These are phyloP conservation scores for Botrytis porri DNA, from an alignment of 2,329 filamentous ascomycete species.

Conservation along the genomic window DNA sequence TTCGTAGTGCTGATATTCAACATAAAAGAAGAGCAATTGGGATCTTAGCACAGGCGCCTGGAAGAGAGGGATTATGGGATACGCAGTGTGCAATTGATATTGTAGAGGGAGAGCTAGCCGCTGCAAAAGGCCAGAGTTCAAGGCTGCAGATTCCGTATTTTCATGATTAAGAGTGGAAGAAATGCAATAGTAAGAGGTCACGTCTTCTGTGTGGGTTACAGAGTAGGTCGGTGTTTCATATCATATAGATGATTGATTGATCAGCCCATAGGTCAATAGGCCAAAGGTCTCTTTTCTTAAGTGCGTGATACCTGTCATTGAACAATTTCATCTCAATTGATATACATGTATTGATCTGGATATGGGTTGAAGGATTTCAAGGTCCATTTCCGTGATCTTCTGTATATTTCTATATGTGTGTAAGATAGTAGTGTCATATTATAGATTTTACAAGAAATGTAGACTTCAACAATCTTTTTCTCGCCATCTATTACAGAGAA, in stretches of 20 bases:
- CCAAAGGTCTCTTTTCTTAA: neutral
- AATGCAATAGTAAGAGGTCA: neutral
- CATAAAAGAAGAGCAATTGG: slow-evolving; percentile 27
- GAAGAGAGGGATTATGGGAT: slow-evolving; percentile 36
- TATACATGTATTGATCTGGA: neutral
- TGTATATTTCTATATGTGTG: neutral
- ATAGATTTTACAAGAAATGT: neutral
- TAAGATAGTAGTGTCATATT: neutral
- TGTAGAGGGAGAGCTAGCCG: slow-evolving; percentile 21
- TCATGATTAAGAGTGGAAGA: neutral
- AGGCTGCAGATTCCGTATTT: neutral
- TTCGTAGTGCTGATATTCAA: slow-evolving; percentile 23
- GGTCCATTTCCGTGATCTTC: neutral
- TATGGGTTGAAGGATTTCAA: neutral
- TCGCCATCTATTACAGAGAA: neutral
- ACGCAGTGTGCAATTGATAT: slow-evolving; percentile 28
- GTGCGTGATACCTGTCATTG: neutral
- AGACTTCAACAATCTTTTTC: neutral
- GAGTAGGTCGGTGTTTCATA: neutral
- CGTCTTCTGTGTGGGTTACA: neutral
- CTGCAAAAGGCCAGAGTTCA: neutral
- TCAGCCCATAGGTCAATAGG: too few species aligned
- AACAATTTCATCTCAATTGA: neutral
- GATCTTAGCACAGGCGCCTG: slow-evolving; percentile 27
- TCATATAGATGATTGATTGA: neutral